Evolutionary conservation across 176 grass and related monocot genomes (phyloP).

Genomic region (Poa annua): DNA sequence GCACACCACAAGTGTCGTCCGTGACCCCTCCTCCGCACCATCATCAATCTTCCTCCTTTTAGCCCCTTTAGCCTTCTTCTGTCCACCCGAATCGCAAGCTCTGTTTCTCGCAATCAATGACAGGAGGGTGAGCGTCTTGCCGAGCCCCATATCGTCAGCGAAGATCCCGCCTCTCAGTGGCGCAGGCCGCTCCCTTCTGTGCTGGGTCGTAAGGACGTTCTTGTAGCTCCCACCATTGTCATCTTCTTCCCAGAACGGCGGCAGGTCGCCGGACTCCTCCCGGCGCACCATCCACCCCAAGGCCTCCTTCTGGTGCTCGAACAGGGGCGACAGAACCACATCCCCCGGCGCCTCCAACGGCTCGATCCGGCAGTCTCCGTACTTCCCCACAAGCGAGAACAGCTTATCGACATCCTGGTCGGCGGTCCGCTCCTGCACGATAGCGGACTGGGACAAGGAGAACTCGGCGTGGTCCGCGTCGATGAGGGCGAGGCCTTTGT

Average conservation of each 20-base stretch:
- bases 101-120: constrained; percentile 66
- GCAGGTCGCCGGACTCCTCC: constrained; percentile 81
- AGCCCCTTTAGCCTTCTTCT: constrained; percentile 23
- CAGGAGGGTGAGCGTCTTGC: constrained; percentile 87
- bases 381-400: constrained; percentile 60
- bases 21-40: constrained; percentile 21
- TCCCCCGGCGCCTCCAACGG: constrained; percentile 73
- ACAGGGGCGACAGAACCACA: constrained; percentile 63
- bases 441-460: constrained; percentile 66
- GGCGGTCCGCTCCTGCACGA: constrained; percentile 48
- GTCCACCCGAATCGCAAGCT: constrained; percentile 35
- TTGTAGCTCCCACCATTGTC: constrained; percentile 44
- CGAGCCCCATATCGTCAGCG: constrained; percentile 95
- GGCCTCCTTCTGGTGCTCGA: constrained; percentile 81
- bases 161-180: constrained; percentile 83
- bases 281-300: constrained; percentile 75
- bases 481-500: constrained; percentile 55
- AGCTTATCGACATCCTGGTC: constrained; percentile 63
- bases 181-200: constrained; percentile 47
- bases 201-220: constrained; percentile 68
- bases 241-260: constrained; percentile 73
- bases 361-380: constrained; percentile 18
- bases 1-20: constrained; percentile 77
- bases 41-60: constrained; percentile 60
- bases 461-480: constrained; percentile 59